Evolutionary conservation across 2,329 filamentous ascomycete genomes (phyloP), one percentile per base, ranked within the genome.

Genomic region (Verticillium dahliae): DNA sequence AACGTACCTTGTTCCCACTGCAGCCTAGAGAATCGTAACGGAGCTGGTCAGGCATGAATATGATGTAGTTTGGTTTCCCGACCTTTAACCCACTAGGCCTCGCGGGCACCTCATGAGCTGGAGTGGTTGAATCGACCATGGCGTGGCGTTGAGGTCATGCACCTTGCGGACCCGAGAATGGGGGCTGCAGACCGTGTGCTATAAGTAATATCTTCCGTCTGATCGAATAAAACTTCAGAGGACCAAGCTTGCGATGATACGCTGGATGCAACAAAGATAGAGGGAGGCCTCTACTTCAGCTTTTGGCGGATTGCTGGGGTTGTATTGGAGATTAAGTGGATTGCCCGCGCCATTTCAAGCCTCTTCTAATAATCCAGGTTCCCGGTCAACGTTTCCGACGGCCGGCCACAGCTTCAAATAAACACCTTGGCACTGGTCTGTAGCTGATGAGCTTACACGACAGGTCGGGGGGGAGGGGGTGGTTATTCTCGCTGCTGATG

Each of bases 21-120:
- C 73, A 78, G 0, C 73, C 73, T 0, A 80, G 67, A 1, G 77
- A 73, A 65, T 81, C 79, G 55, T 76, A 79, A 10, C 78, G 74
- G 3, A 81, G 69, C 67, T 80, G 78, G 57, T 81, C 78, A 3
- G 78, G 78, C 78, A 80, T 80, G 63, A 80, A 81, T 7, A 80
- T 75, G 58, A 78, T 66, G 33, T 74, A 72, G 60, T 79, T 78
- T 14, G 74, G 72, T 15, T 58, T 67, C 38, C 57, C 58, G 6
- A 63, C 60, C 50, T 61, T 61, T 14, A 67, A 57, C 50, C 64
- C 59, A 60, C 62, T 65, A 18, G 64, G 61, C 61, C 57, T 63
- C 6, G 63, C 57, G 1, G 60, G 57, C 14, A 62, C 41, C 55
- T 63, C 62, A 22, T 62, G 58, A 2, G 61, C 60, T 14, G 62